Percentiles rank a stretch among this genome's conserved stretches.
Evolutionary conservation across 2,329 filamentous ascomycete genomes (phyloP).

Genomic region (Aspergillus fumigatus): DNA sequence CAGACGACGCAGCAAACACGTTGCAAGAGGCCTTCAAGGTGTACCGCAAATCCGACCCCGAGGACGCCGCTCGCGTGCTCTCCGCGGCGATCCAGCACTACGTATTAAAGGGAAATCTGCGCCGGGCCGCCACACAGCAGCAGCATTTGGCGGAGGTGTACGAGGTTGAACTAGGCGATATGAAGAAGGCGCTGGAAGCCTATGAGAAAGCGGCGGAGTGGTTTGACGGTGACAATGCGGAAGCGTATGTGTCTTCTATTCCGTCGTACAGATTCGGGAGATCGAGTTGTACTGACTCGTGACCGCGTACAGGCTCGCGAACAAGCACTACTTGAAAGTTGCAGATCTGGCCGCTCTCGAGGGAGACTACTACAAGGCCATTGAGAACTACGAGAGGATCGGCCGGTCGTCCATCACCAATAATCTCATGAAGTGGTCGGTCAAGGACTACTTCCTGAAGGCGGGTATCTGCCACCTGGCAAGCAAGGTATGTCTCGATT

Average conservation of each 20-base stretch:
- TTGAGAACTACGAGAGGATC: constrained; percentile 78
- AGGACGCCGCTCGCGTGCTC: constrained; percentile 76
- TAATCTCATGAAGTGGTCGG: constrained; percentile 87
- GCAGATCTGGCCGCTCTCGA: constrained; percentile 81
- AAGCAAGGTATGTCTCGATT: constrained; percentile 41
- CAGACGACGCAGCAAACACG: constrained; percentile 86
- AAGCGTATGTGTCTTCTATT: constrained; percentile 54
- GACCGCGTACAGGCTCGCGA: constrained; percentile 61
- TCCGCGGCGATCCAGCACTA: constrained; percentile 79
- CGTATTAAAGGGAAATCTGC: constrained; percentile 83
- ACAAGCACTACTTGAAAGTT: constrained; percentile 89
- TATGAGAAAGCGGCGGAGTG: constrained; percentile 84
- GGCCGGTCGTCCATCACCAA: constrained; percentile 74
- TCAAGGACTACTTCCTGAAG: constrained; percentile 95
- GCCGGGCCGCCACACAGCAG: constrained; percentile 84
- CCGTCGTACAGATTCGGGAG: neutral
- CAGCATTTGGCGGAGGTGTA: constrained; percentile 83
- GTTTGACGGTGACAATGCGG: constrained; percentile 83
- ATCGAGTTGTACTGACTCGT: neutral
- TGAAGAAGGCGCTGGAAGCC: constrained; percentile 70
- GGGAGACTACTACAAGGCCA: constrained; percentile 77
- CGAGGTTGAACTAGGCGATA: constrained; percentile 75
- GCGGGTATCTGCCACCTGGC: constrained; percentile 85
- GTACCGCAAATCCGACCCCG: constrained; percentile 78
- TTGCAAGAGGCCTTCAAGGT: constrained; percentile 91